Evolutionary conservation across 768 basidiomycete species (phyloP).

Genomic region (Termitomyces sp.): DNA sequence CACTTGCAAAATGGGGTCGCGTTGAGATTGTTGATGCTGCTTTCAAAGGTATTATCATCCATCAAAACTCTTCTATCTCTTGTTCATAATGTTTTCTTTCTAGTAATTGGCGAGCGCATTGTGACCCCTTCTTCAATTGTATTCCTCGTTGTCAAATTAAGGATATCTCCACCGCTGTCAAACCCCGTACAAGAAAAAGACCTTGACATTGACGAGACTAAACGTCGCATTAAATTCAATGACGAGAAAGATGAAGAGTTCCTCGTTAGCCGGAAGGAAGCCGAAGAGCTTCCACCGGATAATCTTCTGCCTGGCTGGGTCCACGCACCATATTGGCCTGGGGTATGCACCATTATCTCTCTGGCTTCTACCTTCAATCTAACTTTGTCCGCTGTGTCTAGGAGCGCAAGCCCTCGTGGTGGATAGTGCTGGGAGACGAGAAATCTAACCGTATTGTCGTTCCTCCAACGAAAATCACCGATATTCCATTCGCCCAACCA

Average conservation of each 20-base stretch:
- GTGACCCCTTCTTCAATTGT: slow-evolving; percentile 89
- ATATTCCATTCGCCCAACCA: slow-evolving; percentile 64
- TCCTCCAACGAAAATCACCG: slow-evolving; percentile 77
- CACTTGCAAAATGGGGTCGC: slow-evolving; percentile 65
- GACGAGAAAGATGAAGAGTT: slow-evolving; percentile 71
- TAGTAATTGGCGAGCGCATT: slow-evolving; percentile 88
- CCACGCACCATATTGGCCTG: slow-evolving; percentile 95
- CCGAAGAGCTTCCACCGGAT: slow-evolving; percentile 52
- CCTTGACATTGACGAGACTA: slow-evolving; percentile 43
- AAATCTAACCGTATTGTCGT: slow-evolving; percentile 84
- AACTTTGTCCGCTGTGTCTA: slow-evolving; percentile 24
- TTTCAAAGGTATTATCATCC: slow-evolving; percentile 68
- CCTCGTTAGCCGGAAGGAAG: slow-evolving; percentile 55
- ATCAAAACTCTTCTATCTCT: neutral
- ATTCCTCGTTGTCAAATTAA: slow-evolving; percentile 80
- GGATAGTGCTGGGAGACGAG: slow-evolving; percentile 86
- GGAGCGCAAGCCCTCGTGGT: slow-evolving; percentile 91
- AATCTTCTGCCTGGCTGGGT: slow-evolving; percentile 51
- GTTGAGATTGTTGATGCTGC: slow-evolving; percentile 77
- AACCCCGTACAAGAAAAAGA: slow-evolving; percentile 32
- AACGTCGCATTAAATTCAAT: slow-evolving; percentile 41
- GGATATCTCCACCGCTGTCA: slow-evolving; percentile 55
- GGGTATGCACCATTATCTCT: slow-evolving; percentile 43
- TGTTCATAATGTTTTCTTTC: neutral
- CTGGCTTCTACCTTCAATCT: neutral